Base-by-base conservation (phyloP, 805 yeast species). In the Suhomyces sp. region DNA sequence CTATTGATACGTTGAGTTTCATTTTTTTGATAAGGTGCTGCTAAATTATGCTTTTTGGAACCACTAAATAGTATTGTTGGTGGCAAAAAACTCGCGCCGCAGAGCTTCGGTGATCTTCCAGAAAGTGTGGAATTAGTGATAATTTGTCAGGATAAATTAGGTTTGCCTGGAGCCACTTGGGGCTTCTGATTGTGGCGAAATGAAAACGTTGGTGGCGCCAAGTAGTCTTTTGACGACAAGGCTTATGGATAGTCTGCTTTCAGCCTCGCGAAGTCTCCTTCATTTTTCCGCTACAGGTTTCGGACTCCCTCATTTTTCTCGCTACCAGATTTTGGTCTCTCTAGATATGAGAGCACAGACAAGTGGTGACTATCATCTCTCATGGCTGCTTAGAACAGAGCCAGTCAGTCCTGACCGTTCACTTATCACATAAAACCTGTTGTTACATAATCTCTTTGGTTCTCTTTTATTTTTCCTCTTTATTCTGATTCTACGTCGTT, bases 1-100 rank as follows among this genome's bases (percentile, higher is more conserved):
- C 60, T 20, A 54, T 41, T 10, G 65, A 54, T n/a, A 64, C 53
- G 8, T 60, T 59, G 19, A 64, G 41, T 27, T 56, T 58, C 64
- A 60, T 60, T 20, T 60, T 20, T 13, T 22, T 39, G 46, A 5
- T 44, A 31, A 21, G 17, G 35, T 31, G 35, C 35, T n/a, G 9
- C 35, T 31, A 31, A 13, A 31, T 31, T 4, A n/a, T 27, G 31
- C 2, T 31, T 31, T 31, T 31, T 13, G 35, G 35, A 31, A 31
- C 35, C 35, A 31, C 35, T 31, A 31, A 31, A 31, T 31, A 31
- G 35, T 31, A 10, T 27, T 12, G n/a, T 27, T 27, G 35, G 35
- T 31, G 35, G 35, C 35, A 27, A 31, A 31, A n/a, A 31, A 31
- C 17, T 31, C 35, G 35, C 35, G 35, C 35, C 17, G 8, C 35